Evolutionary conservation across 495 filamentous ascomycete genomes (phyloP), one percentile per base, ranked within the genome.

Genomic region (Filosporella fistucella): DNA sequence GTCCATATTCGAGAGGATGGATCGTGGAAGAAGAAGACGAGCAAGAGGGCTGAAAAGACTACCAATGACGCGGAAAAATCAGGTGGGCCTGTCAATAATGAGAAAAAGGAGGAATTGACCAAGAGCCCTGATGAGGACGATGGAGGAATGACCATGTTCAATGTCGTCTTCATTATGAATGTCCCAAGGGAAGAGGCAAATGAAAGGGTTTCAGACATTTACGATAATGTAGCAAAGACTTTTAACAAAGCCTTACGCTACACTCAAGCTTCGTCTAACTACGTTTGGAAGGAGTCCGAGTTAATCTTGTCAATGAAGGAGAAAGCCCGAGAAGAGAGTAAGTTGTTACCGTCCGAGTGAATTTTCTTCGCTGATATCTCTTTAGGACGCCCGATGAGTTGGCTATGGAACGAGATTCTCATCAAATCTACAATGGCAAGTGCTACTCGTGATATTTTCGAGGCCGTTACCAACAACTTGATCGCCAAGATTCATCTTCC

Each of bases 131-230:
- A 69, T 35, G 36, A 61, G 63, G 57, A 68, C 57, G 14, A n/a
- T 58, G 64, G 40, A 55, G 66, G 29, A 34, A 91, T 98, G 86
- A 89, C 81, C 18, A 96, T 96, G 90, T 98, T 98, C 63, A 90
- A 97, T 67, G 79, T 96, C 26, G 88, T 96, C 12, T 97, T 96
- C 66, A 86, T 95, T 26, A 67, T 96, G 39, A 83, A 87, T 57
- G 84, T 88, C 2, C 85, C 86, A 29, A 74, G 83, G 39, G 66
- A 87, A 33, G 88, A 94, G 62, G 84, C 84, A 55, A 83, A 84
- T 37, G 69, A 82, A 40, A 72, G 89, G 17, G 74, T 89, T 37
- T 76, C 81, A 45, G 82, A 91, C 41, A 83, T 96, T 60, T 95
- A 91, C 59, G 76, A 88, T 43, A 82, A 95, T 60, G 82, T 96